Conservation (phyloP, 345 rosid genomes). For the Zanthoxylum bungeanum region DNA sequence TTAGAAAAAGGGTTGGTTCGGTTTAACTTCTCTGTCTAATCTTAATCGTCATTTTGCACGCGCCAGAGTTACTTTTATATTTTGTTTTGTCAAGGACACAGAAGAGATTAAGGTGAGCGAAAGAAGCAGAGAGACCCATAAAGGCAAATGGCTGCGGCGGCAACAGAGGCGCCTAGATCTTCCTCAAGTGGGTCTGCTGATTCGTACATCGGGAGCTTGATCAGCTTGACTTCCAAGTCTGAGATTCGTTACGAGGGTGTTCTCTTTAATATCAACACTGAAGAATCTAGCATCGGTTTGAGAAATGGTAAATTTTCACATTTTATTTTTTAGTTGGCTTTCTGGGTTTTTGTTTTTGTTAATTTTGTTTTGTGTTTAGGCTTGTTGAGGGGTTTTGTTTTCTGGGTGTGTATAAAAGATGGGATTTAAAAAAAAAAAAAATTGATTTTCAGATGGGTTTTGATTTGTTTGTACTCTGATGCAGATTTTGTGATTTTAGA, state of each 20-base stretch:
- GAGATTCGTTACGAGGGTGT: conserved; percentile 63
- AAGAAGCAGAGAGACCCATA: neutral
- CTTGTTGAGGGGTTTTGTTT: neutral
- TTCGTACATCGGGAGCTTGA: conserved; percentile 57
- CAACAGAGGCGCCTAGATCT: conserved; percentile 24
- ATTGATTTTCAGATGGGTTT: neutral
- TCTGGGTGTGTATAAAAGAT: neutral
- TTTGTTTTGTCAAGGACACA: neutral
- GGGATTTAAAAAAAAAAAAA: too few species aligned
- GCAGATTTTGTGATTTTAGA: neutral
- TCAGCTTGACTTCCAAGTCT: conserved; percentile 57
- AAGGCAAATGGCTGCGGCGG: conserved; percentile 14
- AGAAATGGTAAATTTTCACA: conserved; percentile 40
- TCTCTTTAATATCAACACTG: conserved; percentile 54
- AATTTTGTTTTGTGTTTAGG: neutral
- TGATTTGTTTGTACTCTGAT: neutral
- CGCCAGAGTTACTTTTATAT: neutral
- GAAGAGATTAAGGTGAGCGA: neutral
- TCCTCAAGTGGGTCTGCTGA: conserved; percentile 25
- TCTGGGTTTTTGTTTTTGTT: neutral
- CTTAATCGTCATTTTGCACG: neutral
- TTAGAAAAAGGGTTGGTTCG: too few species aligned
- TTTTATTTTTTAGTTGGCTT: conserved; percentile 4
- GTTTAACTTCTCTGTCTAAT: neutral
- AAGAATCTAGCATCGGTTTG: conserved; percentile 58